Conservation (phyloP, 371 early-diverging fungal species). For the Funneliformis caledonium region DNA sequence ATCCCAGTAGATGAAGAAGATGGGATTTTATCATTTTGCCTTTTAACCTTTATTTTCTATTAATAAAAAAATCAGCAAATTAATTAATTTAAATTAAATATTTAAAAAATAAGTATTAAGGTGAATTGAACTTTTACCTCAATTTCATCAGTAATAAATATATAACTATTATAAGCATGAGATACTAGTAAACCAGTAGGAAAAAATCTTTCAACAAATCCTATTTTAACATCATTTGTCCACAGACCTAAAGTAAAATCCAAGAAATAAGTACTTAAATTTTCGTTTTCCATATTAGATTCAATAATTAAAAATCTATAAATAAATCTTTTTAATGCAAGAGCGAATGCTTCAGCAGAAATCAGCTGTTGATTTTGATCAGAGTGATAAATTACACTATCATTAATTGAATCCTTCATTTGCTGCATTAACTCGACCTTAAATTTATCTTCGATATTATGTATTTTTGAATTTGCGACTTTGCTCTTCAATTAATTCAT, state of each 20-base stretch:
- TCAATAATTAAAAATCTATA: constrained; percentile 20
- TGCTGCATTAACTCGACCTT: background rate
- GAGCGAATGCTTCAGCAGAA: constrained; percentile 19
- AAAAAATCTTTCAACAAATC: constrained; percentile 4
- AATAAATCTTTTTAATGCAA: constrained; percentile 36
- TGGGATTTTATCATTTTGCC: too few species aligned
- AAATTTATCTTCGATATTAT: background rate
- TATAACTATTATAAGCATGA: constrained; percentile 25
- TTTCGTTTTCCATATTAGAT: background rate
- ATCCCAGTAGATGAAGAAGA: too few species aligned
- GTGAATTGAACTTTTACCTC: too few species aligned
- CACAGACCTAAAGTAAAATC: constrained; percentile 5
- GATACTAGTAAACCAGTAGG: constrained; percentile 1
- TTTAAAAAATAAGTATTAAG: too few species aligned
- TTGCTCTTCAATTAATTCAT: constrained; percentile 39
- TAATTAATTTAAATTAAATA: too few species aligned
- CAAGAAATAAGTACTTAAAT: background rate
- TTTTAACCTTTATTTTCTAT: too few species aligned
- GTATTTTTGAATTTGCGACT: constrained; percentile 14
- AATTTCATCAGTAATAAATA: background rate
- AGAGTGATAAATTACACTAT: background rate
- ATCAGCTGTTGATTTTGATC: background rate
- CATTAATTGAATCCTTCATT: background rate
- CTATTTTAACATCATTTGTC: background rate
- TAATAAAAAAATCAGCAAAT: too few species aligned